A percentile compares a stretch with the other conserved stretches of the same genome.
These are phyloP conservation scores for Chiua sp. DNA, from an alignment of 1,284 basidiomycete genomes.

Conservation along the genomic window DNA sequence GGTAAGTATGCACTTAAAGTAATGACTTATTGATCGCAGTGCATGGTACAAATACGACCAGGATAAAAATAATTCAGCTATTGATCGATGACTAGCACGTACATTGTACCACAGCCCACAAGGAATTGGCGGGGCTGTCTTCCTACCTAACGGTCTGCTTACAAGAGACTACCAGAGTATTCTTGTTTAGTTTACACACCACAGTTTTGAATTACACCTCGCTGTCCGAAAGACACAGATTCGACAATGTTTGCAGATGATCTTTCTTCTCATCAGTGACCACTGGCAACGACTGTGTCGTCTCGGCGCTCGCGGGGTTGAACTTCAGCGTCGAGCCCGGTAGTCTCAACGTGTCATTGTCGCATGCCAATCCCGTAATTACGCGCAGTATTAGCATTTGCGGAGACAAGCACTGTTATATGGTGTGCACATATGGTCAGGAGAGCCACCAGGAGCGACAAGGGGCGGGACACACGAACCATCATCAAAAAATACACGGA, in stretches of 20 bases:
- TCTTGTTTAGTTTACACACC: not conserved
- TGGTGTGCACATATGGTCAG: not conserved
- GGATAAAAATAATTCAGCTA: too few species aligned
- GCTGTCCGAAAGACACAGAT: not conserved
- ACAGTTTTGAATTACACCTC: not conserved
- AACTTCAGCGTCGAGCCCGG: constrained; percentile 13
- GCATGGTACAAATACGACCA: too few species aligned
- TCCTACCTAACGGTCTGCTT: too few species aligned
- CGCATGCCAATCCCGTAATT: constrained; percentile 16
- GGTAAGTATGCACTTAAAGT: too few species aligned
- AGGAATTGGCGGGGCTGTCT: too few species aligned
- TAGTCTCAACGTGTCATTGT: constrained; percentile 6
- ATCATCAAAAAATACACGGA: constrained; percentile 28
- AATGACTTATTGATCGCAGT: too few species aligned
- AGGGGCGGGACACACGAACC: constrained; percentile 17
- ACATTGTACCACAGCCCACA: too few species aligned
- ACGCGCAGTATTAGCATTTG: constrained; percentile 35
- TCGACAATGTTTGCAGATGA: constrained; percentile 9
- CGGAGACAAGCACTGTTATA: constrained; percentile 33
- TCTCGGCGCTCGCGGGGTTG: not conserved
- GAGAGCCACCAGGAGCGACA: not conserved
- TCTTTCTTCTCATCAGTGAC: not conserved
- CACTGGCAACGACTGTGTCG: not conserved
- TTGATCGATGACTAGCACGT: too few species aligned
- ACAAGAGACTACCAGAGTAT: too few species aligned